Evolutionary conservation across 257 asterid species (phyloP), one percentile per base, ranked within the genome.

Genomic region (Rauvolfia tetraphylla): DNA sequence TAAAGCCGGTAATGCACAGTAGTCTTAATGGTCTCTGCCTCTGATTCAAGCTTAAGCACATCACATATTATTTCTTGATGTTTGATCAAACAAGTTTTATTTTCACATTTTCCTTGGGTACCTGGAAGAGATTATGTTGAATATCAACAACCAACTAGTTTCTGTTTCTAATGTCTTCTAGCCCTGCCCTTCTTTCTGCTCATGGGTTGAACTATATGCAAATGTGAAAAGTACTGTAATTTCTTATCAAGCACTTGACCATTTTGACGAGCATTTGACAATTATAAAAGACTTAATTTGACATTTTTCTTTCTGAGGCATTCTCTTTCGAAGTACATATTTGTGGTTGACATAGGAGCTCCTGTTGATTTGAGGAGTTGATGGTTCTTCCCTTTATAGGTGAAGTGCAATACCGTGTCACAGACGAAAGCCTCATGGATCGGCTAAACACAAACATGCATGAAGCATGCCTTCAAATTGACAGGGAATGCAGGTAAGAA

Each of bases 391-490:
- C 68, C 57, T 68, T 71, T 48, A n/a, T 68, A 91, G 98, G 93
- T 75, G 89, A 84, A 41, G 88, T 86, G 72, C 85, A 82, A 8
- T 90, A 88, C 81, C 89, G 79, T 67, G 93, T 91, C 83, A 91
- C 96, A 0, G 83, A 81, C 77, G 96, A 90, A 87, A 89, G 96
- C 79, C 73, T 93, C 84, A 86, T 61, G 81, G 98, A 93, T 78
- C 83, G 97, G 78, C 91, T 91, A 23, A 88, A 83, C 76, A 91
- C 95, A 36, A 83, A 90, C 75, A 86, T 93, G 91, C 93, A 86
- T 41, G 90, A 90, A 73, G 96, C 93, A 27, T 89, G 97, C 79
- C 92, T 85, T 80, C 82, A 85, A 49, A 87, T 93, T 76, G 90
- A 85, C 79, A 76, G 84, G 68, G 81, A 68, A 62, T 93, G 98